These are phyloP conservation scores for Candida sp. DNA, from an alignment of 1,139 yeast species.

Conservation along the genomic window DNA sequence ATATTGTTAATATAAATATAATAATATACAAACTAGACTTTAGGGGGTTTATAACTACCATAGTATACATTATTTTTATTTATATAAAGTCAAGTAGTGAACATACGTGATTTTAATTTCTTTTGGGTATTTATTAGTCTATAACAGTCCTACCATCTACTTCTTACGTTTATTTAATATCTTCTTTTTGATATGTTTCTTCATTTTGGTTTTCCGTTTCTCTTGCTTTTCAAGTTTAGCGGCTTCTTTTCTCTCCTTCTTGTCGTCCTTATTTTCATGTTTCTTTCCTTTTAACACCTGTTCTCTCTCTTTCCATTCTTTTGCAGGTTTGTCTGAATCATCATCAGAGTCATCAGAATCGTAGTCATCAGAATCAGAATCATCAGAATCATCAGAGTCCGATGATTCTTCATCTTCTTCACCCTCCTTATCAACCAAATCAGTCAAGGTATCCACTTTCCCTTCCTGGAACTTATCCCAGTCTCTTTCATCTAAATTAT, in stretches of 20 bases:
- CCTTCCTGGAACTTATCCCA: slow-evolving; percentile 80
- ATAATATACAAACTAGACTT: too few species aligned
- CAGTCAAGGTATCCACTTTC: slow-evolving; percentile 72
- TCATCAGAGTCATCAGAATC: slow-evolving; percentile 29
- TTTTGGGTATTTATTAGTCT: not conserved
- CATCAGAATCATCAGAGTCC: slow-evolving; percentile 28
- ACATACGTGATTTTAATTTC: not conserved
- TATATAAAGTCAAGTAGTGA: too few species aligned
- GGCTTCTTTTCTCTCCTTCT: slow-evolving; percentile 79
- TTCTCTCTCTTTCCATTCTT: slow-evolving; percentile 43
- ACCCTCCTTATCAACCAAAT: slow-evolving; percentile 42
- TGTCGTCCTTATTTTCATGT: slow-evolving; percentile 79
- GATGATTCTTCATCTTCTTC: slow-evolving; percentile 15
- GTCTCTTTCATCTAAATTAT: slow-evolving; percentile 82
- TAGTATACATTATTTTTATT: too few species aligned
- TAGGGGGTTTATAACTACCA: too few species aligned
- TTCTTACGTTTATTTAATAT: slow-evolving; percentile 53
- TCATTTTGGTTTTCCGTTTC: slow-evolving; percentile 86
- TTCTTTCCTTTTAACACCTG: slow-evolving; percentile 62
- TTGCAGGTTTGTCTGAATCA: slow-evolving; percentile 17
- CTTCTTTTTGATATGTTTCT: slow-evolving; percentile 87
- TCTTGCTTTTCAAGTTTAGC: slow-evolving; percentile 84
- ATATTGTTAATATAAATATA: too few species aligned
- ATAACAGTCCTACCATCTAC: slow-evolving; percentile 3
- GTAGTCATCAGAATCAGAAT: slow-evolving; percentile 28